phyloP scores from a whole-genome alignment of 495 filamentous ascomycete genomes.

The Hyphodiscus hymeniophilus region DNA sequence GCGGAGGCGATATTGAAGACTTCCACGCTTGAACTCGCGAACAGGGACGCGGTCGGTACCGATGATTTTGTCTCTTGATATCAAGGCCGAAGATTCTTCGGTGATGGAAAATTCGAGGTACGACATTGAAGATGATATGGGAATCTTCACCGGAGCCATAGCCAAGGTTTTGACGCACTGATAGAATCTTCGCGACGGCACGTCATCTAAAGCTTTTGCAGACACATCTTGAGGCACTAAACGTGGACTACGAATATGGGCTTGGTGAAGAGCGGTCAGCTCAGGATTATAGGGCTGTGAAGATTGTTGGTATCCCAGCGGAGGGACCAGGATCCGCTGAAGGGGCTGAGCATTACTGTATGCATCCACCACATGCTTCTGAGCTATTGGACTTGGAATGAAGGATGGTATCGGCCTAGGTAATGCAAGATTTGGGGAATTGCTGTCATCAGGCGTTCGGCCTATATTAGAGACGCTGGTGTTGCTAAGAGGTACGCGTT shows the following conservation, averaged over 20 bases:
- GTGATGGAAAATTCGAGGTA: slow-evolving; percentile 16
- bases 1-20: slow-evolving; percentile 27
- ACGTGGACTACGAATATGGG: slow-evolving; percentile 19
- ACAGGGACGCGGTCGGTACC: not conserved
- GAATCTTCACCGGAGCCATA: slow-evolving; percentile 13
- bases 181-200: slow-evolving; percentile 14
- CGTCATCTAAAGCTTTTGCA: slow-evolving; percentile 1
- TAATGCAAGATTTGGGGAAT: not conserved
- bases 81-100: slow-evolving; percentile 1
- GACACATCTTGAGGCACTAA: slow-evolving; percentile 3
- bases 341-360: slow-evolving; percentile 4
- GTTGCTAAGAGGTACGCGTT: slow-evolving; percentile 5
- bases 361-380: not conserved
- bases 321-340: slow-evolving; percentile 15
- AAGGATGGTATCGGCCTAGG: not conserved
- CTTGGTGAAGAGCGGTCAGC: slow-evolving; percentile 22
- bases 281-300: slow-evolving; percentile 10
- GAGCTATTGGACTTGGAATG: not conserved
- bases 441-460: not conserved
- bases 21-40: slow-evolving; percentile 13
- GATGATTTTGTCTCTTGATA: slow-evolving; percentile 10
- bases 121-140: not conserved
- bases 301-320: slow-evolving; percentile 4
- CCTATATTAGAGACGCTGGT: slow-evolving; percentile 7
- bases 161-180: slow-evolving; percentile 17